Base-by-base conservation (phyloP, 2,329 filamentous ascomycete genomes). In the Colletotrichum simmondsii region DNA sequence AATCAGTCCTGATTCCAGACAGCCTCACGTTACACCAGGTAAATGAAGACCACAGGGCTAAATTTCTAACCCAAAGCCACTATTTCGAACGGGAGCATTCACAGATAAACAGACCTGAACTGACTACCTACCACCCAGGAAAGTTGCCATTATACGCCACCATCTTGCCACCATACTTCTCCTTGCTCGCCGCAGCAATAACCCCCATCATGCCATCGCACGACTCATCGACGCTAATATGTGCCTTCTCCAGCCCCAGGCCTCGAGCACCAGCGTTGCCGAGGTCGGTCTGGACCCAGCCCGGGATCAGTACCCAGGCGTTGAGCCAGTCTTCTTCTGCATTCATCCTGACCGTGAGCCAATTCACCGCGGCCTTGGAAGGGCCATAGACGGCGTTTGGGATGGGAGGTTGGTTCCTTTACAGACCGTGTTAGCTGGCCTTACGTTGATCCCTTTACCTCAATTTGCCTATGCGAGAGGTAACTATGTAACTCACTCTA, bases 81-180 rank as follows among this genome's bases (percentile, higher is more conserved):
- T 12, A 35, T 5, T 35, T 35, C 11, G 11, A 35, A 35, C 11
- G 11, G 11, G 32, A 35, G 32, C 11, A 35, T 35, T 35, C 32
- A 35, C 11, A 35, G 32, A 35, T 35, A 35, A 35, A 35, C 32
- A 35, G 32, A 35, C 32, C 32, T 35, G 14, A 4, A n/a, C 19
- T 19, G 8, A 49, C 42, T 49, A 22, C 7, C 42, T 49, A 22
- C 19, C 42, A 49, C 3, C 7, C 42, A 19, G 42, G 42, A n/a
- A 49, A 49, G 42, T 49, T n/a, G 16, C 42, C 42, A 49, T 49
- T 49, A 22, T 49, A 49, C 19, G 42, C 42, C 42, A 78, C 75
- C 14, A 78, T 22, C 71, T 75, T 78, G 4, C 77, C 78, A 2
- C 77, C 77, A 42, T 75, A 57, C 66, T 74, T 71, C 66, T 76